These are phyloP conservation scores for Phtheirospermum japonicum DNA, from an alignment of 257 asterid species.

Conservation along the genomic window DNA sequence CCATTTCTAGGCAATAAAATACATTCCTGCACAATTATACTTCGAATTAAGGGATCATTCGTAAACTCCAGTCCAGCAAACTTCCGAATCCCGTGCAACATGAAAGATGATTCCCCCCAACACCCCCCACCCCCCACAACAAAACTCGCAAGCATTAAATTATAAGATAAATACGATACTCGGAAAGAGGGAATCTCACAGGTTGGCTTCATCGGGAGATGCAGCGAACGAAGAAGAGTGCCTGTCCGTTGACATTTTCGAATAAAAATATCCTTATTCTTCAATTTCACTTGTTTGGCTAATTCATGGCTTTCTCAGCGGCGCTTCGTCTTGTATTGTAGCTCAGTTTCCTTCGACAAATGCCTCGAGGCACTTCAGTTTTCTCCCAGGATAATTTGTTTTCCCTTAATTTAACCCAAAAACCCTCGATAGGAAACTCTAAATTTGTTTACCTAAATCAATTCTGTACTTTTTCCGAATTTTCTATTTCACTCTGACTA, in stretches of 20 bases:
- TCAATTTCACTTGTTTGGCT: slow-evolving; percentile 15
- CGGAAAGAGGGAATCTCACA: slow-evolving; percentile 40
- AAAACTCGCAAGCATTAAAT: background rate
- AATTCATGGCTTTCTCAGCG: slow-evolving; percentile 24
- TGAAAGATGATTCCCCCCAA: no score
- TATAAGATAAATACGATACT: slow-evolving; percentile 1
- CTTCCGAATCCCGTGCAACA: slow-evolving; percentile 12
- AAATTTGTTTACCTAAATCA: no score
- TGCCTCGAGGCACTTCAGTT: no score
- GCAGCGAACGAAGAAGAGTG: slow-evolving; percentile 41
- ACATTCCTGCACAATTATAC: slow-evolving; percentile 16
- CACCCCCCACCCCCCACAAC: no score
- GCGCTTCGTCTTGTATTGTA: slow-evolving; percentile 6
- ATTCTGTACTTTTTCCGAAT: no score
- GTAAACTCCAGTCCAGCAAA: slow-evolving; percentile 22
- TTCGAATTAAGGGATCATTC: slow-evolving; percentile 23
- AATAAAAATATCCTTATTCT: background rate
- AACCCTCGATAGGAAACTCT: no score
- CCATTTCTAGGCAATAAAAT: slow-evolving; percentile 18
- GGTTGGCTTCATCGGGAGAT: slow-evolving; percentile 53
- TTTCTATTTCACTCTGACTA: no score
- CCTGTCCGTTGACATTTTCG: slow-evolving; percentile 52
- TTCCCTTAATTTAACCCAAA: no score
- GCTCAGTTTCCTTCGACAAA: no score
- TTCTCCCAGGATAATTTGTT: background rate